Base-by-base conservation (phyloP, 2,329 filamentous ascomycete genomes). In the Corniculantispora saksenae region DNA sequence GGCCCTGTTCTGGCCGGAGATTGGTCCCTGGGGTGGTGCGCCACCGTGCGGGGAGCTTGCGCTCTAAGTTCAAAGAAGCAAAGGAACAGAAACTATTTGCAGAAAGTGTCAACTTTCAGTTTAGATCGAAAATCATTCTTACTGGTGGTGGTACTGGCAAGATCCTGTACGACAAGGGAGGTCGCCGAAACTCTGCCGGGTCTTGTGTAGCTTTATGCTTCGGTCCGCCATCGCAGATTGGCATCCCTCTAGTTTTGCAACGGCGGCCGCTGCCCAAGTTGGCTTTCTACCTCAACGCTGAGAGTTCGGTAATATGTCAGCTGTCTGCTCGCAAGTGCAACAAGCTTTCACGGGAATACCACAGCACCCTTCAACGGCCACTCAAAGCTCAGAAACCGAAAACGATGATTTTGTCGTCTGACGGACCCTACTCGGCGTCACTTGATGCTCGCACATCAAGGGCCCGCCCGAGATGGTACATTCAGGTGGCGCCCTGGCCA, bases 371-470 rank as follows among this genome's bases (percentile, higher is more conserved):
- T 38, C 43, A 40, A n/a, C 40, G 3, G 10, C 15, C 43, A 50
- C 25, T 38, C 53, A 23, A 15, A n/a, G 27, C 15, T 17, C 40
- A 38, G 23, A 48, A 50, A 15, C 51, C 27, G 17, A 48, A 29
- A 43, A 47, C 38, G 29, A 45, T 48, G 56, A 55, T 60, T 40
- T 23, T 19, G 63, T 60, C 63, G 45, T 48, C 63, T 64, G 63
- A 64, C 63, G 56, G 62, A n/a, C 45, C 27, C 23, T 21, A 13
- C 56, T 64, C 63, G 63, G 63, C 27, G 56, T 64, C 63, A 64
- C 63, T 64, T 64, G 63, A 64, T 60, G 38, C 38, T 48, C 43
- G 48, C 35, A 45, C 27, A 15, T 23, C 32, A 12, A 35, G 43
- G 55, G 51, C 35, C 51, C 61, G 48, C 51, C 40, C 53, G 4